A percentile compares a stretch with the other conserved stretches of the same genome.
Evolutionary conservation across 768 basidiomycete genomes (phyloP).

Genomic region (Leccinum boreale): DNA sequence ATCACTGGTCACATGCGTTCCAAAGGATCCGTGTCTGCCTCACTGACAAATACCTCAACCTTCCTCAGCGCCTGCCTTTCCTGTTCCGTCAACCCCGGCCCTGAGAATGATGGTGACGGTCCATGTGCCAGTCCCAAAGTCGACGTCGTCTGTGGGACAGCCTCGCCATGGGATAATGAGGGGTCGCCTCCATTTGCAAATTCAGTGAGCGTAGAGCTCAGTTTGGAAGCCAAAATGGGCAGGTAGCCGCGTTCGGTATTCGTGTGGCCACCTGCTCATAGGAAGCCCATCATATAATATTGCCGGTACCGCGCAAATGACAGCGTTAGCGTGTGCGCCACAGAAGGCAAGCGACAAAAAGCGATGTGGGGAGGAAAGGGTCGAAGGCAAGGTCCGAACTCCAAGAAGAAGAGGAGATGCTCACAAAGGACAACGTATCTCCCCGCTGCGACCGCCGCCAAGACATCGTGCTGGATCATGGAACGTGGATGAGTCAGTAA

Average conservation of each 20-base stretch:
- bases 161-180: neutral
- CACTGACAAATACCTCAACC: slow-evolving; percentile 68
- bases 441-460: slow-evolving; percentile 74
- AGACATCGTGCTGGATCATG: slow-evolving; percentile 73
- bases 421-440: slow-evolving; percentile 82
- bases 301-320: slow-evolving; percentile 15
- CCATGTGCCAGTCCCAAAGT: slow-evolving; percentile 20
- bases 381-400: neutral
- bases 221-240: slow-evolving; percentile 62
- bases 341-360: neutral
- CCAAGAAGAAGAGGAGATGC: slow-evolving; percentile 23
- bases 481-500: neutral
- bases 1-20: slow-evolving; percentile 46
- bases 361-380: neutral
- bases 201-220: slow-evolving; percentile 49
- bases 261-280: slow-evolving; percentile 72
- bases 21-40: slow-evolving; percentile 73
- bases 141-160: slow-evolving; percentile 19
- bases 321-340: slow-evolving; percentile 14
- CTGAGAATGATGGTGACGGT: slow-evolving; percentile 14
- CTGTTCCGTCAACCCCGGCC: slow-evolving; percentile 30
- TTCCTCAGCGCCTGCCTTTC: slow-evolving; percentile 25
- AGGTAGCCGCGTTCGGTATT: slow-evolving; percentile 96
- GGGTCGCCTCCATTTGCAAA: slow-evolving; percentile 22
- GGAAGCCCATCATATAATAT: slow-evolving; percentile 17